Conservation (phyloP, 768 basidiomycete genomes). For the Pisolithus orientalis region DNA sequence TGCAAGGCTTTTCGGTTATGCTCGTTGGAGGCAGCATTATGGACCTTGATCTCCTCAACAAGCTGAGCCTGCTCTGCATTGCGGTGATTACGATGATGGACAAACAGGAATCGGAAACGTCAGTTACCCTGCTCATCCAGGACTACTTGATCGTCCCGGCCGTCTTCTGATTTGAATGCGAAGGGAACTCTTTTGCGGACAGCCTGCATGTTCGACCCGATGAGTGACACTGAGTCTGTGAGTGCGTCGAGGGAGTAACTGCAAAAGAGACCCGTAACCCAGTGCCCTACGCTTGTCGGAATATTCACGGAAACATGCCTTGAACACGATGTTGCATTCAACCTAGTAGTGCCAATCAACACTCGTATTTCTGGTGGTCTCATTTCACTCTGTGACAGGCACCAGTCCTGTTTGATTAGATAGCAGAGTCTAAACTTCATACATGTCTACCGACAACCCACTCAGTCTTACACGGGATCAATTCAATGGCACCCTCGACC, state of each 20-base stretch:
- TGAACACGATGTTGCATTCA: background rate
- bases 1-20: slow-evolving; percentile 37
- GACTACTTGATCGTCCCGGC: slow-evolving; percentile 25
- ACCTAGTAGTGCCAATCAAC: too few relatives aligned
- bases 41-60: slow-evolving; percentile 41
- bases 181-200: slow-evolving; percentile 45
- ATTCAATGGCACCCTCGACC: slow-evolving; percentile 54
- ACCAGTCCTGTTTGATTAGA: background rate
- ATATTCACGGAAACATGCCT: background rate
- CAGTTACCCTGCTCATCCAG: slow-evolving; percentile 50
- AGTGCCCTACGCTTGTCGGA: background rate
- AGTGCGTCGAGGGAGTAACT: too few relatives aligned
- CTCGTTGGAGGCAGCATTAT: slow-evolving; percentile 37
- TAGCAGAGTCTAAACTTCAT: background rate
- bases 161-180: slow-evolving; percentile 28
- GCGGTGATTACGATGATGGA: slow-evolving; percentile 2
- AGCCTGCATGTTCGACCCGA: slow-evolving; percentile 14
- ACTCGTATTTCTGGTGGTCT: too few relatives aligned
- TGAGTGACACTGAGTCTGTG: background rate
- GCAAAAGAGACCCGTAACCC: background rate
- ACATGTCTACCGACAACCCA: slow-evolving; percentile 14
- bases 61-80: slow-evolving; percentile 55
- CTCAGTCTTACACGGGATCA: slow-evolving; percentile 42
- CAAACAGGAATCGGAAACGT: background rate
- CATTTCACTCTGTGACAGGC: too few relatives aligned